These are phyloP conservation scores for Volvariella surrecta DNA, from an alignment of 1,284 basidiomycete genomes.

Conservation along the genomic window DNA sequence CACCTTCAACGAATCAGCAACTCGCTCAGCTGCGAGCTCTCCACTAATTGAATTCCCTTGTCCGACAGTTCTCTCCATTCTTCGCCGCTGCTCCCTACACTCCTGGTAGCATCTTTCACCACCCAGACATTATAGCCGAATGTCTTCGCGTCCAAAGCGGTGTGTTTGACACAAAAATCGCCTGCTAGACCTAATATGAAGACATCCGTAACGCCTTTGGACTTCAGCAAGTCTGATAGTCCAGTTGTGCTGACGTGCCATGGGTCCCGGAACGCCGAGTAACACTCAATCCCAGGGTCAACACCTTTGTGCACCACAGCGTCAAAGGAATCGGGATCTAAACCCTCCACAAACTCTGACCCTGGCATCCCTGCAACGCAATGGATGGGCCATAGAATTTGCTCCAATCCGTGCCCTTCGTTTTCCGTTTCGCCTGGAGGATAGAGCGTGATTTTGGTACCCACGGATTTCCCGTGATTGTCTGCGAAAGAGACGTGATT, in stretches of 20 bases:
- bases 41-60: constrained; percentile 23
- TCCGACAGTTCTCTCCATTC: constrained; percentile 30
- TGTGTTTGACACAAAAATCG: constrained; percentile 44
- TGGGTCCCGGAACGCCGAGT: constrained; percentile 43
- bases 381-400: constrained; percentile 45
- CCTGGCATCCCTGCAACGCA: constrained; percentile 36
- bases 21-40: constrained; percentile 6
- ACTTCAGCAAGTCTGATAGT: constrained; percentile 25
- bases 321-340: constrained; percentile 27
- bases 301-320: constrained; percentile 36
- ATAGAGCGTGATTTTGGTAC: constrained; percentile 26
- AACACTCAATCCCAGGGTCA: constrained; percentile 36
- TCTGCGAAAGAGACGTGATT: constrained; percentile 43
- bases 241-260: constrained; percentile 31
- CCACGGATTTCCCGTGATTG: constrained; percentile 27
- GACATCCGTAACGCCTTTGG: constrained; percentile 33
- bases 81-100: constrained; percentile 21
- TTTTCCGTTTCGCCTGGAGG: constrained; percentile 27
- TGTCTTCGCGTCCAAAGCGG: constrained; percentile 35
- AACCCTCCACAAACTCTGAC: constrained; percentile 31
- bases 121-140: constrained; percentile 37
- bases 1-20: not conserved
- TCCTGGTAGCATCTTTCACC: constrained; percentile 34
- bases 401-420: constrained; percentile 23
- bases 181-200: constrained; percentile 41